Conservation (phyloP, 2,329 filamentous ascomycete genomes). For the Venturia oleaginea region DNA sequence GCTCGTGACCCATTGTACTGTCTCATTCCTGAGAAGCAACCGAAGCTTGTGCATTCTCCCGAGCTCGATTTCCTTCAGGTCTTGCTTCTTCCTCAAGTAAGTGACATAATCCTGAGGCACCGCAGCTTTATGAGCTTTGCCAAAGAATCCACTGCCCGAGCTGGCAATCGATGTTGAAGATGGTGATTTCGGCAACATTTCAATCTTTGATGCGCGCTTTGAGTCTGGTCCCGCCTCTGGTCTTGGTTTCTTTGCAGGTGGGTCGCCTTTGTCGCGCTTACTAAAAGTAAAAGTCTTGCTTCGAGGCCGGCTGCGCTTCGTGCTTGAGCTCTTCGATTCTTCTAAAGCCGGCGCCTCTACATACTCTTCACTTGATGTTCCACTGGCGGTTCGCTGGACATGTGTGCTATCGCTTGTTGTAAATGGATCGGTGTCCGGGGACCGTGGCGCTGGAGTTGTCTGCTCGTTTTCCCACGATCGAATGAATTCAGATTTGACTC, state of each 20-base stretch:
- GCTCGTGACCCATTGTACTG: conserved; percentile 86
- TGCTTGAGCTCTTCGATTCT: conserved; percentile 26
- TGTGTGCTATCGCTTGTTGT: background rate
- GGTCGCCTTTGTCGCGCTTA: conserved; percentile 49
- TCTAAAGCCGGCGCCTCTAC: background rate
- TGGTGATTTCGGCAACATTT: conserved; percentile 46
- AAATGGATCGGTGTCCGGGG: background rate
- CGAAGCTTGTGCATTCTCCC: conserved; percentile 90
- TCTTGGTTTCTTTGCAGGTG: conserved; percentile 67
- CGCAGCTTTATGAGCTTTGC: conserved; percentile 65
- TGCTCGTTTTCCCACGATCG: conserved; percentile 35
- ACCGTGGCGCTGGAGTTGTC: conserved; percentile 43
- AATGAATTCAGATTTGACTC: conserved; percentile 95
- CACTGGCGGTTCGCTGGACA: background rate
- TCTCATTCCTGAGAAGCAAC: conserved; percentile 84
- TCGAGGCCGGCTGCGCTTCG: conserved; percentile 44
- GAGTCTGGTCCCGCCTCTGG: conserved; percentile 34
- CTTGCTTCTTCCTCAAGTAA: conserved; percentile 71
- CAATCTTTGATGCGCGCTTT: background rate
- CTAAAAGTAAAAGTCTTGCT: conserved; percentile 74
- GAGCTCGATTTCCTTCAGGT: conserved; percentile 81
- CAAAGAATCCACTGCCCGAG: conserved; percentile 40
- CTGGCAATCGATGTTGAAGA: conserved; percentile 42
- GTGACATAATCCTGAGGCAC: conserved; percentile 76
- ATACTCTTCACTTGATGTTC: conserved; percentile 12